These are phyloP conservation scores for Macrocybe gigantea DNA, from an alignment of 768 basidiomycete species.

Conservation along the genomic window DNA sequence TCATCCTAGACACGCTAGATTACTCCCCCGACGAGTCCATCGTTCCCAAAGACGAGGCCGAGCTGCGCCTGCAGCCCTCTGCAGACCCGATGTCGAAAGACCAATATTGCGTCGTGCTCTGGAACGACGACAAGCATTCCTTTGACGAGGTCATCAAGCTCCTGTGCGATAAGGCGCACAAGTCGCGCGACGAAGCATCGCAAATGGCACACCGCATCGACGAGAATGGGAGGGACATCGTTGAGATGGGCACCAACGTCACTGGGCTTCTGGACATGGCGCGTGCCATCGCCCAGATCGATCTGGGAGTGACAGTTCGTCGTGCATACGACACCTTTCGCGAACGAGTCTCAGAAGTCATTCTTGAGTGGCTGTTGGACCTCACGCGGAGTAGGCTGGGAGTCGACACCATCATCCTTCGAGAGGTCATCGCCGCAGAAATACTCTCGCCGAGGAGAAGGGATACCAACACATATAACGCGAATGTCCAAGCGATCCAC, in stretches of 20 bases:
- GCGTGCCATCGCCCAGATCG: conserved; percentile 76
- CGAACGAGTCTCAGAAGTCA: conserved; percentile 77
- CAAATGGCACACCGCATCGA: conserved; percentile 60
- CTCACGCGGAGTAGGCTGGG: conserved; percentile 69
- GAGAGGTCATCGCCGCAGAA: conserved; percentile 69
- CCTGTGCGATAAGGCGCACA: conserved; percentile 49
- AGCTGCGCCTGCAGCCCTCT: conserved; percentile 67
- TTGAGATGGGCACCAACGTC: conserved; percentile 63
- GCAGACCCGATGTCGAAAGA: conserved; percentile 78
- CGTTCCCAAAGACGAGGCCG: conserved; percentile 62
- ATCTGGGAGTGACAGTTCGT: conserved; percentile 86
- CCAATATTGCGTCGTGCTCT: conserved; percentile 76
- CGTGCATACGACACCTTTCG: conserved; percentile 83
- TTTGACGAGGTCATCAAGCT: conserved; percentile 82
- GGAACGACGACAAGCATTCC: conserved; percentile 98
- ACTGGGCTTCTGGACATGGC: conserved; percentile 67
- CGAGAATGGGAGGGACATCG: conserved; percentile 73
- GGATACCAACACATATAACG: conserved; percentile 40
- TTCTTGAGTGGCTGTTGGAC: conserved; percentile 85
- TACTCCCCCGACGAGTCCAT: conserved; percentile 74
- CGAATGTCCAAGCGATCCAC: conserved; percentile 29
- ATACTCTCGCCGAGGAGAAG: conserved; percentile 56
- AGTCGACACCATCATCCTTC: conserved; percentile 58
- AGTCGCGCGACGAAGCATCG: conserved; percentile 51
- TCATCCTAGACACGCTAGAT: conserved; percentile 76